Evolutionary conservation across 805 yeast genomes (phyloP), one percentile per base, ranked within the genome.

Genomic region (Yamadazyma olivae): DNA sequence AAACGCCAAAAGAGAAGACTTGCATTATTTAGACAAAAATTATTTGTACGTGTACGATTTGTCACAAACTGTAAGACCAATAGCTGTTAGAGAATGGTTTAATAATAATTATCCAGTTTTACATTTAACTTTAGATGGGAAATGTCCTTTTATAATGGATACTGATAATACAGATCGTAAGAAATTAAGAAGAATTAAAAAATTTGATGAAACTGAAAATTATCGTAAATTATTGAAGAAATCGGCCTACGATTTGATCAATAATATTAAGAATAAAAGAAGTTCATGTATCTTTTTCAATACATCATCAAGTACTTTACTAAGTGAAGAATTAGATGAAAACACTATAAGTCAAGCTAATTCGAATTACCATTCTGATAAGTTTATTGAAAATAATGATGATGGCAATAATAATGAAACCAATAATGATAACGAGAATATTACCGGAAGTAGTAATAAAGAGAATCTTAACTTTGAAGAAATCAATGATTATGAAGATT

Each of bases 11-110:
- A 70, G 96, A 38, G 95, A 86, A 49, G 96, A 91, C 54, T 75
- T 83, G 50, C 81, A 82, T 52, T 85, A 85, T 56, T 86, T 93
- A 57, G 80, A 79, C 33, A 79, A 81, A 25, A 63, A 65, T 36
- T 88, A 81, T 58, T 64, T 88, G 18, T 80, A 83, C 45, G 81
- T 88, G 25, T 91, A 83, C 61, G 99, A 93, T 52, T 67, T 84
- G 17, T 73, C 80, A 44, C 90, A 85, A 49, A 74, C 73, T 17
- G 81, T 82, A 43, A 76, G 95, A 38, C 96, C 98, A 0, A 75
- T 88, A 5, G 80, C 90, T 8, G 67, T 79, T 5, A 72, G 90
- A 48, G 98, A 93, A 59, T 93, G 96, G 95, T 43, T 49, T 38
- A 63, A 64, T 36, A 70, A 70, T 38, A 48, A 63, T 37, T 59